Conservation (phyloP, 805 yeast species). For the Wickerhamomyces queroliae region DNA sequence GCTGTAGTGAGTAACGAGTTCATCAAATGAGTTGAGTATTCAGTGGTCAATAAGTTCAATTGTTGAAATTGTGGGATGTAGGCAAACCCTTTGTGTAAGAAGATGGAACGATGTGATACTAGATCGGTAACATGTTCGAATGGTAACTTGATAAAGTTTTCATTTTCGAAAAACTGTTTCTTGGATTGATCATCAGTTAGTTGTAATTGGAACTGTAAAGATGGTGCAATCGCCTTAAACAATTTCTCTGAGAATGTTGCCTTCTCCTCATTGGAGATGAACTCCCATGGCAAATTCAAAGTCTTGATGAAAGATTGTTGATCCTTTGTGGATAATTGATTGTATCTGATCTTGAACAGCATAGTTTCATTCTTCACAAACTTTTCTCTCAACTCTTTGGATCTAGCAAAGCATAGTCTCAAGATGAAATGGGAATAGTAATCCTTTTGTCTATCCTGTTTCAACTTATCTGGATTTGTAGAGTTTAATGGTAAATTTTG, state of each 20-base stretch:
- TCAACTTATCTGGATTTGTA: slow-evolving; percentile 26
- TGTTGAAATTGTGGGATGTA: slow-evolving; percentile 83
- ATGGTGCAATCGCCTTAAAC: slow-evolving; percentile 45
- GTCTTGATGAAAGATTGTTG: slow-evolving; percentile 64
- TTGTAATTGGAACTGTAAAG: slow-evolving; percentile 27
- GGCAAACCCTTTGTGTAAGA: slow-evolving; percentile 63
- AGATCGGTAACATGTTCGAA: slow-evolving; percentile 81
- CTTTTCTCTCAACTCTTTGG: slow-evolving; percentile 74
- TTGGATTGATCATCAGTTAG: slow-evolving; percentile 38
- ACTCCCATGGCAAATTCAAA: slow-evolving; percentile 67
- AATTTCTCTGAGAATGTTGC: slow-evolving; percentile 39
- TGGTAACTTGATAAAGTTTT: slow-evolving; percentile 75
- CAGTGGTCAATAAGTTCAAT: slow-evolving; percentile 59
- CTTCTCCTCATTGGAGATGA: slow-evolving; percentile 60
- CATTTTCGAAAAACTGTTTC: slow-evolving; percentile 46
- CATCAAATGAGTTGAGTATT: slow-evolving; percentile 45
- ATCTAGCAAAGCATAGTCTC: slow-evolving; percentile 84
- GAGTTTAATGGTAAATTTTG: slow-evolving; percentile 60
- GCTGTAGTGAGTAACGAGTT: slow-evolving; percentile 59
- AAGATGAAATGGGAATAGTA: slow-evolving; percentile 88
- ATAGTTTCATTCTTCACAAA: slow-evolving; percentile 73
- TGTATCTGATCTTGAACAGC: slow-evolving; percentile 70
- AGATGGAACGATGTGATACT: slow-evolving; percentile 67
- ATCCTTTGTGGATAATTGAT: slow-evolving; percentile 55
- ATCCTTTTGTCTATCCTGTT: slow-evolving; percentile 66